Base-by-base conservation (phyloP, 768 basidiomycete genomes). In the Tricholoma sp. region DNA sequence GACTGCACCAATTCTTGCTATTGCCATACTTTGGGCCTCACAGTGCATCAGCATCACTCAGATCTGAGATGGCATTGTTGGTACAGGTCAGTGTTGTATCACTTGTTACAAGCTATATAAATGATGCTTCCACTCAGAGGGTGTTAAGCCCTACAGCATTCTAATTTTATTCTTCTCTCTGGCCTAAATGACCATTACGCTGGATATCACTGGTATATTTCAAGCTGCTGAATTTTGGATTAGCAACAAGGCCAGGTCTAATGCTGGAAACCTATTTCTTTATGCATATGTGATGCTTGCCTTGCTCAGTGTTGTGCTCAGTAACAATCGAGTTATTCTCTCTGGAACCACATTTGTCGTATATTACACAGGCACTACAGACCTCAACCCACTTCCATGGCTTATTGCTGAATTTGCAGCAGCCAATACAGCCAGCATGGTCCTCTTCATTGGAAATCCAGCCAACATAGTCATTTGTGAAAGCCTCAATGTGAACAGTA, bases 91-190 rank as follows among this genome's bases (percentile, higher is more conserved):
- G 73, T 69, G 50, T 65, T 68, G 68, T 10, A 35, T n/a, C n/a
- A n/a, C n/a, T n/a, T n/a, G 34, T 3, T 4, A 35, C 34, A 35
- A 11, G 14, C 14, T 46, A 21, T 58, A 29, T 29, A 29, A 29
- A 4, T 29, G 29, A 29, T 8, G 8, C 29, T 29, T 52, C 46
- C 57, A 50, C 8, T 61, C 62, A 72, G 86, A 87, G 56, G 87
- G 87, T 6, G 82, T 98, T 14, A 83, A 89, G 62, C 96, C 96
- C 0, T 91, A 94, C 67, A 91, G 97, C 68, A 94, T 99, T 60
- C 82, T 99, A 69, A 91, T 92, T 22, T 74, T 99, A 1, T 98
- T 99, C 73, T 85, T 93, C 61, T 91, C 89, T 4, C 78, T 98
- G 55, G 93, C 94, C 0, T 97, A 98, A 72, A 88, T 97, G 78